Conservation (phyloP, 352 stramenopile genomes). For the Aphanomyces euteiches region DNA sequence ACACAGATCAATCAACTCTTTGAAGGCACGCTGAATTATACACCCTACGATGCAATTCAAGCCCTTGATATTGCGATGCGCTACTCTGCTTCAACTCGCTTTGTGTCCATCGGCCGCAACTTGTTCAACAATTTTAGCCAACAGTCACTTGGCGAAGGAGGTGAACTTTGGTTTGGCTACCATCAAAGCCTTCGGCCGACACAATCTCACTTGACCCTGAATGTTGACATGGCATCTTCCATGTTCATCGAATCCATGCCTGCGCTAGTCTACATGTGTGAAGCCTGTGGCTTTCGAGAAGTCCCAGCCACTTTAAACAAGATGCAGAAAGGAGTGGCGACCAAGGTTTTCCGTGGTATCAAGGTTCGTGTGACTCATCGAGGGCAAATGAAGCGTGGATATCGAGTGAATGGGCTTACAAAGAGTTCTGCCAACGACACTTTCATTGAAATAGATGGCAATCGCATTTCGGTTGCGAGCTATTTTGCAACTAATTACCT, state of each 20-base stretch:
- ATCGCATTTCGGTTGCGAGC: conserved; percentile 45
- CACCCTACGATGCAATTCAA: conserved; percentile 60
- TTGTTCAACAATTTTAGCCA: conserved; percentile 43
- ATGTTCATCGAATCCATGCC: conserved; percentile 65
- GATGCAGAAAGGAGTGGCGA: conserved; percentile 47
- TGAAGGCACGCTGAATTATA: conserved; percentile 57
- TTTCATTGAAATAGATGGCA: conserved; percentile 55
- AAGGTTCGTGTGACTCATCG: conserved; percentile 66
- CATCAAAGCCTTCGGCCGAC: conserved; percentile 66
- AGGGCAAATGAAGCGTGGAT: conserved; percentile 47
- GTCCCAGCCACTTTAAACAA: conserved; percentile 39
- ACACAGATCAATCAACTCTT: conserved; percentile 58
- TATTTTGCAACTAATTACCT: conserved; percentile 61
- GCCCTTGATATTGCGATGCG: conserved; percentile 64
- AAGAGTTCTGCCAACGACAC: conserved; percentile 38
- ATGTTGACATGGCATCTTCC: conserved; percentile 64
- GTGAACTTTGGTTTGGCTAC: conserved; percentile 65
- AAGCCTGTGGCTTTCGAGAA: conserved; percentile 35
- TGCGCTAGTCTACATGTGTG: conserved; percentile 46
- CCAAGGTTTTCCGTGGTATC: conserved; percentile 56
- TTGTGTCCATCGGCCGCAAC: conserved; percentile 55
- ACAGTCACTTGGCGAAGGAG: conserved; percentile 53
- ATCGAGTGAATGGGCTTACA: conserved; percentile 63
- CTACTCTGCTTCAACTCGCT: conserved; percentile 48
- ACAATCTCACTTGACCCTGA: conserved; percentile 59